Base-by-base conservation (phyloP, 108 stramenopile genomes). In the Fragilariopsis cylindrus region DNA sequence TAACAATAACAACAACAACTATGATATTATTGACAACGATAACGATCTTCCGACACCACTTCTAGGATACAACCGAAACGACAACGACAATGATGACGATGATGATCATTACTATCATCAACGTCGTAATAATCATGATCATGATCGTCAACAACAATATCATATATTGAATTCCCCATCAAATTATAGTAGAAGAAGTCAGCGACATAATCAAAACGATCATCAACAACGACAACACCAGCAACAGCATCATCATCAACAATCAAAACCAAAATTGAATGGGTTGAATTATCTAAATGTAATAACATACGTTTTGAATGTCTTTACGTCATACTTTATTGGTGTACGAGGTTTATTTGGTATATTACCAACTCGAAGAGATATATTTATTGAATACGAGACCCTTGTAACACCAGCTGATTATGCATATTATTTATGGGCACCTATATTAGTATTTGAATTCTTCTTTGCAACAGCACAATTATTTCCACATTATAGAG, bases 371-470 rank as follows among this genome's bases (percentile, higher is more conserved):
- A 85, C 80, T 40, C 52, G 82, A 65, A 75, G 70, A 75, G 81
- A 77, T n/a, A 80, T 84, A 13, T 74, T 56, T 40, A 56, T 62
- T 42, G 53, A 76, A 45, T 73, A 74, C 58, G 70, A 81, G 82
- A 85, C 87, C 1, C 76, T 88, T 9, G 78, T 88, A 12, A 88
- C 85, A 4, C 87, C 87, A 3, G 80, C 82, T 18, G 30, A 68
- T 30, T 88, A 81, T 72, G 81, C 87, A 5, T 76, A 77, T 45
- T 75, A 68, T 40, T 67, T 88, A 5, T 88, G 87, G 87, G 77
- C 64, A 16, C 84, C 84, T 0, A 83, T 88, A 39, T 49, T 85
- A 11, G 60, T 63, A 7, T 76, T 76, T 69, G 85, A 88, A 58
- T 74, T 66, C 18, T 39, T 85, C 54, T 88, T 88, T 74, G 82